A percentile compares a stretch with the other conserved stretches of the same genome.
Conservation (phyloP, 139 green algal genomes). For the Tetraselmis striata region DNA sequence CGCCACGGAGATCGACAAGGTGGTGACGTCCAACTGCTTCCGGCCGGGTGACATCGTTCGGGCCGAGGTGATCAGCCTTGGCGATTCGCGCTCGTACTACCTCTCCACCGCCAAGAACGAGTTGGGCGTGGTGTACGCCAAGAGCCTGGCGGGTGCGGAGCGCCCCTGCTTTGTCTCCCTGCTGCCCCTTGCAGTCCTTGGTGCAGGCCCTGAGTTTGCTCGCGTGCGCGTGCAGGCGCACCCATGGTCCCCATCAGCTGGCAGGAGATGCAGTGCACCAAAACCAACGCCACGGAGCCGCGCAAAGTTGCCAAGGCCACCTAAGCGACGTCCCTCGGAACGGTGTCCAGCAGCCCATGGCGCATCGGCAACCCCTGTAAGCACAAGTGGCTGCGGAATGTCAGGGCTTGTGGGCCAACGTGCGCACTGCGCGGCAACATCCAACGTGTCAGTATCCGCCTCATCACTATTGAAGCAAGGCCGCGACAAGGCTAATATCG, state of each 20-base stretch:
- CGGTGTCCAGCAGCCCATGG: too few relatives aligned
- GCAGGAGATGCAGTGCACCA: constrained; percentile 76
- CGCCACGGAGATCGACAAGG: constrained; percentile 78
- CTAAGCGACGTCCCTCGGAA: neutral
- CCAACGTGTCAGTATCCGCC: too few relatives aligned
- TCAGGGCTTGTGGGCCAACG: too few relatives aligned
- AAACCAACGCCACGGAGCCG: constrained; percentile 57
- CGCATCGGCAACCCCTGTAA: too few relatives aligned
- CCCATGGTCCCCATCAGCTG: constrained; percentile 71
- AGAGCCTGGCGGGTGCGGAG: constrained; percentile 48
- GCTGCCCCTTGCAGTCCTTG: too few relatives aligned
- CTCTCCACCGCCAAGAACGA: constrained; percentile 84
- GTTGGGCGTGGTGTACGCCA: constrained; percentile 84
- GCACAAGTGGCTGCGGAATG: too few relatives aligned
- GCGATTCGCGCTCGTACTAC: constrained; percentile 79
- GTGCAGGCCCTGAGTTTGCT: too few relatives aligned
- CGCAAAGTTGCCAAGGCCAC: constrained; percentile 74
- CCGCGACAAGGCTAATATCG: too few relatives aligned
- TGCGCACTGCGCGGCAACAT: too few relatives aligned
- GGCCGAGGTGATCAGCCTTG: constrained; percentile 64
- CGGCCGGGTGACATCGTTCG: constrained; percentile 81
- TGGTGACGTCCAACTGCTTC: constrained; percentile 80
- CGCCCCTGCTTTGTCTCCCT: too few relatives aligned
- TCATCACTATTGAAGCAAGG: too few relatives aligned
- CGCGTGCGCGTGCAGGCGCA: constrained; percentile 41